Evolutionary conservation across 2,329 filamentous ascomycete species (phyloP), one percentile per base, ranked within the genome.

Genomic region (Fonsecaea pedrosoi): DNA sequence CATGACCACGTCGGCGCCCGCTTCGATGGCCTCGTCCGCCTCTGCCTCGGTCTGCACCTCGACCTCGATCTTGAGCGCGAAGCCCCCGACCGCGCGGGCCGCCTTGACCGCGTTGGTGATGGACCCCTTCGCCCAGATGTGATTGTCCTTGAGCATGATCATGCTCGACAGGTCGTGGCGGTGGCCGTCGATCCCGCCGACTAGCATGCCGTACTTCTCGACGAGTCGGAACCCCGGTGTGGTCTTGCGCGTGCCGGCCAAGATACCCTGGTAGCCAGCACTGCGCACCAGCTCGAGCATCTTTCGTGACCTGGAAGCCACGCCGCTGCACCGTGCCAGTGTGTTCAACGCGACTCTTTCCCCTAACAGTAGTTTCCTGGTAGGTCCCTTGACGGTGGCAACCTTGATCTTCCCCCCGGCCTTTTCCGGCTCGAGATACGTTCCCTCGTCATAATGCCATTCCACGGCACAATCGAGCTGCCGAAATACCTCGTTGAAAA

Each of bases 71-170:
- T 98, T 99, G 66, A 97, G 84, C 48, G 91, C 88, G 79, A 98
- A 99, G 0, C 95, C 95, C 8, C 89, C 94, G 0, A 90, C 92
- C 10, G 89, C 85, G 77, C 92, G 92, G 30, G 95, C 95, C 1
- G 94, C 92, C 48, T 83, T 83, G 30, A 99, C 94, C 5, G 95
- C 95, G 25, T 91, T 88, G 1, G 90, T 89, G 78, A 99, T 98
- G 76, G 90, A 70, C 0, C 74, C 74, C 61, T 77, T 77, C 69
- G 92, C 92, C 90, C 94, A 97, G 65, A 99, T 90, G 80, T 99
- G 95, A 80, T 99, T 99, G 80, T 99, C 95, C 83, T 99, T 99
- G 71, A 99, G 85, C 95, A 99, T 99, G 64, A 94, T 94, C 95
- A 99, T 98, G 71, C 90, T 87, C 77, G 89, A 91, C 64, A 99